These are phyloP conservation scores for Agaricales sp. DNA, from an alignment of 1,284 basidiomycete genomes.

Conservation along the genomic window DNA sequence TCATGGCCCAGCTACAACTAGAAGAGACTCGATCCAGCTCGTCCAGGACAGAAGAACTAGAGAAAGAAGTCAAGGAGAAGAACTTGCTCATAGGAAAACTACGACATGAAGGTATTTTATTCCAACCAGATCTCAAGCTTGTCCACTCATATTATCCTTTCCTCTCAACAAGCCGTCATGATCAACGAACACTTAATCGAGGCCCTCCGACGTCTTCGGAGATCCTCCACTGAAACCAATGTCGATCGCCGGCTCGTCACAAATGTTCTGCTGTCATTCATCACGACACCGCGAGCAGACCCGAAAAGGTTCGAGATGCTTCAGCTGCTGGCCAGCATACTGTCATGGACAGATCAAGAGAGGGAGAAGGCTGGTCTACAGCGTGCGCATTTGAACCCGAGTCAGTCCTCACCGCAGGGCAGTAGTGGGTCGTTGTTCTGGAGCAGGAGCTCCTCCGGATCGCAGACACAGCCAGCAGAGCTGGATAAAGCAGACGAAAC, in stretches of 20 bases:
- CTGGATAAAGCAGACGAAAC: conserved; percentile 69
- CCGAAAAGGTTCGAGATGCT: conserved; percentile 97
- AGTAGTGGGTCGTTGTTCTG: conserved; percentile 34
- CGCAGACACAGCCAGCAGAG: conserved; percentile 38
- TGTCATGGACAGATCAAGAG: conserved; percentile 87
- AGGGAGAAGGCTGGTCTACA: conserved; percentile 87
- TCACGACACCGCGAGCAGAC: conserved; percentile 85
- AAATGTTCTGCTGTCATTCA: conserved; percentile 90
- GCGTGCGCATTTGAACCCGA: conserved; percentile 34
- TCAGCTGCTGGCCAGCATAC: conserved; percentile 75
- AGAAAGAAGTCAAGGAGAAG: conserved; percentile 93
- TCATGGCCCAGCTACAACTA: conserved; percentile 43
- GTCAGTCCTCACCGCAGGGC: conserved; percentile 14
- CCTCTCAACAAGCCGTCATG: conserved; percentile 62
- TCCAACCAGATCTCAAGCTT: conserved; percentile 4
- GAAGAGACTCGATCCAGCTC: conserved; percentile 64
- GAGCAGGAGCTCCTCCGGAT: conserved; percentile 34
- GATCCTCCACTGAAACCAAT: conserved; percentile 77
- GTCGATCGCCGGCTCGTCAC: conserved; percentile 93
- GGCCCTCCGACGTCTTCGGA: conserved; percentile 85
- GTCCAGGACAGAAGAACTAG: conserved; percentile 57
- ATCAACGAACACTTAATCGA: conserved; percentile 98
- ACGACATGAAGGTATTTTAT: conserved; percentile 75
- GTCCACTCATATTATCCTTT: conserved; percentile 4
- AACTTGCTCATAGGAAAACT: conserved; percentile 85